Evolutionary conservation across 768 basidiomycete genomes (phyloP), one percentile per base, ranked within the genome.

Genomic region (Kwoniella sp.): DNA sequence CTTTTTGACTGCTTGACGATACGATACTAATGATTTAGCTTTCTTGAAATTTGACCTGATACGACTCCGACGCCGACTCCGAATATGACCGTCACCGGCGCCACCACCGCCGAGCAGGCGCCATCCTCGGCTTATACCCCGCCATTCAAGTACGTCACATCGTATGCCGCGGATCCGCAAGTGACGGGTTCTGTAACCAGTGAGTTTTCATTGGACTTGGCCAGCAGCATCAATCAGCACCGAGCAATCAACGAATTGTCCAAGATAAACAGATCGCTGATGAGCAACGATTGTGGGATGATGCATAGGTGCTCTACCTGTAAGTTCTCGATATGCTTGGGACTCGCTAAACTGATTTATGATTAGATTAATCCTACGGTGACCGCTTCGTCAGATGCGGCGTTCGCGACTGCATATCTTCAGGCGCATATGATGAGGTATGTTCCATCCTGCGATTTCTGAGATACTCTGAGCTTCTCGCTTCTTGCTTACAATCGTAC

Each of bases 381-480:
- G n/a, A 68, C n/a, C 54, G 56, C 71, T 46, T 65, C 77, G 10
- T 68, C 72, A 36, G 74, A 75, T 58, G 67, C 64, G 21, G 77
- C 76, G 44, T 80, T 74, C 64, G 71, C 77, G 17, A 66, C 60
- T 17, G 69, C 71, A 12, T 80, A 80, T 49, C 76, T 80, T 2
- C 59, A 69, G 12, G 73, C 76, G 12, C 78, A 80, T 60, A 69
- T 72, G 68, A 73, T 80, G 67, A 79, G 79, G 79, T 78, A 47
- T 50, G 76, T 60, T 33, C 13, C n/a, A n/a, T n/a, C n/a, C n/a
- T n/a, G n/a, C n/a, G n/a, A n/a, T n/a, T n/a, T n/a, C n/a, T n/a
- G n/a, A 13, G 33, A 33, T 33, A 6, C 13, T 7, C 21, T 57
- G 2, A 40, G 8, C 26, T 44, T 30, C 24, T 27, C 51, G 27